Percentiles rank a stretch among this genome's conserved stretches.
These are phyloP conservation scores for Cytospora chrysosperma DNA, from an alignment of 2,329 filamentous ascomycete genomes.

Conservation along the genomic window DNA sequence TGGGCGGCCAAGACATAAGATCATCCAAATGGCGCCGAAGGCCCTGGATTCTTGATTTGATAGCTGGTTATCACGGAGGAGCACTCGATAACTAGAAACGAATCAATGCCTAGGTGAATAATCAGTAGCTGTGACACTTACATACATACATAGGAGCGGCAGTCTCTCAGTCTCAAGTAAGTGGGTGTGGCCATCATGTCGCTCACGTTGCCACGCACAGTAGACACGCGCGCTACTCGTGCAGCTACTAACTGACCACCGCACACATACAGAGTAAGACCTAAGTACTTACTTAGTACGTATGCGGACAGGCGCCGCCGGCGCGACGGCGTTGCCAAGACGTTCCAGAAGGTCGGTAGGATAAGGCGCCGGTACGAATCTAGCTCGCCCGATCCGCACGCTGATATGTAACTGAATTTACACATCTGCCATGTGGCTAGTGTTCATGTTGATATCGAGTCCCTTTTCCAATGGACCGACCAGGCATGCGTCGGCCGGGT, in stretches of 20 bases:
- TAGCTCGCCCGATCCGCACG: background rate
- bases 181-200: background rate
- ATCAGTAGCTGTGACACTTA: background rate
- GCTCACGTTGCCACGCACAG: background rate
- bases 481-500: slow-evolving; percentile 1
- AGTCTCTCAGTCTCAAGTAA: too few relatives aligned
- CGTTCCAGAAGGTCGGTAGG: slow-evolving; percentile 12
- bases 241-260: background rate
- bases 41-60: background rate
- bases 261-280: too few relatives aligned
- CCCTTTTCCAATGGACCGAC: background rate
- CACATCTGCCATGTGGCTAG: background rate
- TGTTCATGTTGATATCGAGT: background rate
- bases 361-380: slow-evolving; percentile 6
- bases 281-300: too few relatives aligned
- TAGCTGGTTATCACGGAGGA: background rate
- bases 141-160: too few relatives aligned
- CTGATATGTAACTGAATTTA: slow-evolving; percentile 12
- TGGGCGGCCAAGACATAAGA: slow-evolving; percentile 7
- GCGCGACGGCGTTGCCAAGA: slow-evolving; percentile 5
- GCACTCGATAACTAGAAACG: background rate
- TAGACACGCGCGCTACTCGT: background rate
- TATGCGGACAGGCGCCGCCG: slow-evolving; percentile 6
- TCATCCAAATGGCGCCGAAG: background rate
- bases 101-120: too few relatives aligned